These are phyloP conservation scores for Fusarium oxysporum DNA, from an alignment of 2,329 filamentous ascomycete genomes.

Conservation along the genomic window DNA sequence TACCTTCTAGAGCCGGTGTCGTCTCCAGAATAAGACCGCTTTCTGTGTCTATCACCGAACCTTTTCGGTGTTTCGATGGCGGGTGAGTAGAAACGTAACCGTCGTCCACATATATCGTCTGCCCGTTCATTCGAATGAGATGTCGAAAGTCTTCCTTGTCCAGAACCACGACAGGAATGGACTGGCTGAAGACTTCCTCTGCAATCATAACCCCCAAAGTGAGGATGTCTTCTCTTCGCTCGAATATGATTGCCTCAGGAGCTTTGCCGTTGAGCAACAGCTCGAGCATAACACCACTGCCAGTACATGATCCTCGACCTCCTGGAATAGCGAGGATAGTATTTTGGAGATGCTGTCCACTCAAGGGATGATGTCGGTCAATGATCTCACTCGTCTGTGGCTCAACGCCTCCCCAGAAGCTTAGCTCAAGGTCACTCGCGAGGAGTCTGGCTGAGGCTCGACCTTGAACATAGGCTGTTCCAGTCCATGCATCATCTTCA, in stretches of 20 bases:
- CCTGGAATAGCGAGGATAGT: conserved; percentile 57
- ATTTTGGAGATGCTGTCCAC: conserved; percentile 47
- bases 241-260: conserved; percentile 56
- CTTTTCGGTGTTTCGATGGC: not conserved
- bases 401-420: conserved; percentile 60
- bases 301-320: conserved; percentile 60
- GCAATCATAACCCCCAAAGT: conserved; percentile 59
- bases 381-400: conserved; percentile 55
- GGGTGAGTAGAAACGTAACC: conserved; percentile 1
- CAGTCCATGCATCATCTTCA: conserved; percentile 1
- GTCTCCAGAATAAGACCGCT: conserved; percentile 7
- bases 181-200: conserved; percentile 52
- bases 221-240: conserved; percentile 56
- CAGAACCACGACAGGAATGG: conserved; percentile 55
- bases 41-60: not conserved
- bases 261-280: conserved; percentile 54
- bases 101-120: conserved; percentile 16
- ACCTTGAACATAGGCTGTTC: conserved; percentile 41
- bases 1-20: conserved; percentile 25
- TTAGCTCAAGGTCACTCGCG: conserved; percentile 48
- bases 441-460: conserved; percentile 47
- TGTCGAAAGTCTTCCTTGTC: conserved; percentile 22
- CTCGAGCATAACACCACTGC: conserved; percentile 59
- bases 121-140: conserved; percentile 10
- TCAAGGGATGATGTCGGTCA: conserved; percentile 57